Evolutionary conservation across 345 rosid genomes (phyloP).

Genomic region (Cardiospermum halicacabum): DNA sequence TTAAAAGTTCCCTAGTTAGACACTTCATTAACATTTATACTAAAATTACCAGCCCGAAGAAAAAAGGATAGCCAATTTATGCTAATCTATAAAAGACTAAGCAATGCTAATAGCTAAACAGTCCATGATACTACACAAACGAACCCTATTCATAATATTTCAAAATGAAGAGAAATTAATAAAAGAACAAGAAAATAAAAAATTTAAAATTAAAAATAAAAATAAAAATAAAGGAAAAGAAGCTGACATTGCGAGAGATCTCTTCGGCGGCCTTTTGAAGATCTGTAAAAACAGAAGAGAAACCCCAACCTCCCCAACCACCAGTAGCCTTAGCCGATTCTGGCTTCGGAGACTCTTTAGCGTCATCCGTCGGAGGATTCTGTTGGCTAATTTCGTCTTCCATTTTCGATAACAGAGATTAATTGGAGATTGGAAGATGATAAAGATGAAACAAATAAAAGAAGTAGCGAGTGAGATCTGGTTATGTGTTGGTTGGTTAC

Average conservation of each 20-base stretch:
- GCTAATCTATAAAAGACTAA: neutral
- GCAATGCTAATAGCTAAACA: neutral
- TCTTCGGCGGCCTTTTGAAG: constrained; percentile 94
- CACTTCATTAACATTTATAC: constrained; percentile 1
- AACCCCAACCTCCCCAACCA: constrained; percentile 94
- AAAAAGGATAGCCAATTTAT: neutral
- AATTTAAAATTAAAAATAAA: no score
- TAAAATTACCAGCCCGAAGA: neutral
- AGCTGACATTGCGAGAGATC: constrained; percentile 80
- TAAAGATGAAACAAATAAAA: neutral
- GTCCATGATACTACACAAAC: neutral
- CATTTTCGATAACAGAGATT: constrained; percentile 22
- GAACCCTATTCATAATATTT: neutral
- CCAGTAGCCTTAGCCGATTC: constrained; percentile 22
- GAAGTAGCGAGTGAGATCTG: constrained; percentile 19
- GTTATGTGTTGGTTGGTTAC: constrained; percentile 1
- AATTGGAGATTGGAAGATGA: neutral
- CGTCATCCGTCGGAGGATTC: constrained; percentile 23
- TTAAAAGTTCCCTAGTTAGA: neutral
- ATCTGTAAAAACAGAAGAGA: constrained; percentile 80
- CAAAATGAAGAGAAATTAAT: neutral
- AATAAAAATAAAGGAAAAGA: neutral
- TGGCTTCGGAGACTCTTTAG: constrained; percentile 20
- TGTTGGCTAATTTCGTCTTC: constrained; percentile 28
- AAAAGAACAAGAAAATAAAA: neutral